Evolutionary conservation across 331 rosid species (phyloP).

Genomic region (Phaseolus coccineus): DNA sequence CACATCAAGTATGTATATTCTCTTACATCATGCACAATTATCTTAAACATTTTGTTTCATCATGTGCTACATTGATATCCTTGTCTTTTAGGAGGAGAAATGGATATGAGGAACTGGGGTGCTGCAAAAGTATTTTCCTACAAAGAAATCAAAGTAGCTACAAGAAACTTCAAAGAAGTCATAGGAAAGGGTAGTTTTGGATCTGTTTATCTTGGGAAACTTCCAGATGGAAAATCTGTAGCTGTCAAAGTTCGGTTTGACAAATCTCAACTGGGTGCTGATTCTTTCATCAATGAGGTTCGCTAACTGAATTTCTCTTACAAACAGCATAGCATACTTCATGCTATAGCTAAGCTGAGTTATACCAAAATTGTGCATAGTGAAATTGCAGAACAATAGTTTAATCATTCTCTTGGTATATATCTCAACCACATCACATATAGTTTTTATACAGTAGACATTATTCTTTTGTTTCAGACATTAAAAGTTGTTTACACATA

Average conservation of each 20-base stretch:
- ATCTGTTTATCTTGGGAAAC: constrained; percentile 88
- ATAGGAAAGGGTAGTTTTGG: constrained; percentile 95
- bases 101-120: constrained; percentile 80
- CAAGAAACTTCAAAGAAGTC: constrained; percentile 80
- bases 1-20: constrained; percentile 58
- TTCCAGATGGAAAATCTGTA: constrained; percentile 69
- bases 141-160: constrained; percentile 88
- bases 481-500: background rate
- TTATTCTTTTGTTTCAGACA: background rate
- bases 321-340: background rate
- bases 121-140: constrained; percentile 73
- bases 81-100: constrained; percentile 54
- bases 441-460: background rate
- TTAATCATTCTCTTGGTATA: background rate
- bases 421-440: background rate
- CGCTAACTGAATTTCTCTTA: constrained; percentile 11
- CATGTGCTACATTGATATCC: background rate
- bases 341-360: constrained; percentile 23
- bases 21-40: background rate
- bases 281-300: constrained; percentile 89
- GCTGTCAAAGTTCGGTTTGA: constrained; percentile 95
- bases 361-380: constrained; percentile 16
- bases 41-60: constrained; percentile 18
- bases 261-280: constrained; percentile 85
- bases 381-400: background rate